Base-by-base conservation (phyloP, 306 rosid species). In the Dryas drummondii region DNA sequence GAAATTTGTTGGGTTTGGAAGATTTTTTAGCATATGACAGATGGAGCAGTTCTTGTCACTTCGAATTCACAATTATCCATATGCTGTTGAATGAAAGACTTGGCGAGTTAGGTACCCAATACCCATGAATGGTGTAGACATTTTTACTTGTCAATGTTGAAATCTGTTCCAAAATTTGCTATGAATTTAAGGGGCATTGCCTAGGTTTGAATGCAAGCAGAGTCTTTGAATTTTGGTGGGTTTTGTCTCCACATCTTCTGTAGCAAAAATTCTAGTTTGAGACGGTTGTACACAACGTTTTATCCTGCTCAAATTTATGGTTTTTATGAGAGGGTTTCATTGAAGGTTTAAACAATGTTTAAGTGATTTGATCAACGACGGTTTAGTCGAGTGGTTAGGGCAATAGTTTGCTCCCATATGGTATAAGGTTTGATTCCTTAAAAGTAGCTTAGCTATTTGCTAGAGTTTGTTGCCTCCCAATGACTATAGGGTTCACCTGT, bases 21-120 rank as follows among this genome's bases (percentile, higher is more conserved):
- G n/a, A 75, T 50, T 68, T 6, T 48, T 64, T 74, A 49, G 15
- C 59, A 69, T 15, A 15, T 9, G 44, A 57, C 57, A 27, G 57
- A 59, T 49, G 12, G 45, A 50, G 72, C 58, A 9, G 59, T 10
- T 16, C 32, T 57, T 69, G 73, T 17, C 75, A 42, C 42, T 13
- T 42, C 6, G 12, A 17, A 6, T 4, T 17, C 22, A 12, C 9
- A 17, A 19, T 54, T 10, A 37, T 61, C 52, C 66, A 17, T 4
- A 37, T 53, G 27, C 51, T 11, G 0, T 14, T 48, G 46, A 79
- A 67, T 41, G 27, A 41, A 48, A 64, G 27, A 47, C 22, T 6
- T 27, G 37, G 16, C 27, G 19, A 47, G 49, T 9, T 8, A 60
- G 61, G 70, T 61, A 7, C 69, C 12, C 9, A 10, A 15, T 61